Base-by-base conservation (phyloP, 1,284 basidiomycete genomes). In the Singerocomus inundabilis region DNA sequence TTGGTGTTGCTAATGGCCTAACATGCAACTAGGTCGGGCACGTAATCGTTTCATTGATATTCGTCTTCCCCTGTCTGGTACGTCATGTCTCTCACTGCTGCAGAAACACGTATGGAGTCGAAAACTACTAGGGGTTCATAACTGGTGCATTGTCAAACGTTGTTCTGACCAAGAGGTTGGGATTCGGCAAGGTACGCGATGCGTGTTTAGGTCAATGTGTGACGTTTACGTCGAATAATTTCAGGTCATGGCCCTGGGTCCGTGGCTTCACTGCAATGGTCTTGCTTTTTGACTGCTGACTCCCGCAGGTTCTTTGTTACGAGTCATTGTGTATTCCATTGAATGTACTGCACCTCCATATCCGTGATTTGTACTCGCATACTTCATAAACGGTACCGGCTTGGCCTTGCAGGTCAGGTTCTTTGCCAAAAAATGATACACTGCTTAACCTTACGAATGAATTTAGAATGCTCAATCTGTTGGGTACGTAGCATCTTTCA, bases 361-460 rank as follows among this genome's bases (percentile, higher is more conserved):
- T 58, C 82, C 84, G 5, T 70, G 77, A 2, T 84, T 84, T 56
- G 75, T 79, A 10, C 64, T 83, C 34, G 72, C 75, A 0, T 83
- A 76, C 57, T 63, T 73, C 15, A 64, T 87, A 54, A 82, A 78
- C 53, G 85, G 86, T 1, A 76, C 85, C 41, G 85, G 84, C 3
- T 62, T 81, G 25, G 74, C 83, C 26, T 28, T 57, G 41, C 63
- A 67, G 48, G 63, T 60, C 32, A 41, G 46, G 18, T n/a, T 31
- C 25, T 34, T 28, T 25, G 21, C n/a, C 3, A 7, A 28, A 33
- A 24, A 24, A 4, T 8, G 29, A 24, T 15, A 35, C 30, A 29
- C 10, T 33, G 4, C 16, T 37, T 13, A 29, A 25, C 25, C 13
- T 18, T 13, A 13, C 18, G 18, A 21, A 33, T 16, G 43, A 26